phyloP scores from a whole-genome alignment of 176 grass and related monocot species.

The Stipa capillata region DNA sequence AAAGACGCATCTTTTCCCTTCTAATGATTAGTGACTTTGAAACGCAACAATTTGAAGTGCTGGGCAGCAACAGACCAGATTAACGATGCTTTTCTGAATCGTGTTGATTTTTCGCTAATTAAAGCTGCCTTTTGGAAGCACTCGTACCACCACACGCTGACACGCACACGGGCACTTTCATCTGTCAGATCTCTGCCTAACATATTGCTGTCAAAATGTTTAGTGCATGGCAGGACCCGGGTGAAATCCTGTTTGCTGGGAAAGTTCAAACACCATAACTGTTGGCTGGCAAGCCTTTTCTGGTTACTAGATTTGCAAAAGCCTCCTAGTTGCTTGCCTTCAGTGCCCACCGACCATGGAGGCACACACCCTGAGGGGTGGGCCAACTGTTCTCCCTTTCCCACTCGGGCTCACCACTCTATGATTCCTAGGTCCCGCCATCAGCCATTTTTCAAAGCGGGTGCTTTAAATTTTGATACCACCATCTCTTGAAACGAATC shows the following conservation, averaged over 20 bases:
- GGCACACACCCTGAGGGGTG: slow-evolving; percentile 21
- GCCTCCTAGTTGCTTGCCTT: too few relatives aligned
- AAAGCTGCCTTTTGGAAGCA: slow-evolving; percentile 22
- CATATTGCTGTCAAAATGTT: slow-evolving; percentile 19
- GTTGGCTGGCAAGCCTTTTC: slow-evolving; percentile 21
- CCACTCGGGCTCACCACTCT: slow-evolving; percentile 9
- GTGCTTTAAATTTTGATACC: slow-evolving; percentile 1
- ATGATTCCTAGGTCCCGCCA: slow-evolving; percentile 20
- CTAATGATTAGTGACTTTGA: neutral
- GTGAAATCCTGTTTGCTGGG: slow-evolving; percentile 29
- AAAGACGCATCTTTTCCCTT: neutral
- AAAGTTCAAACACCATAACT: slow-evolving; percentile 29
- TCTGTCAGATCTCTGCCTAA: slow-evolving; percentile 11
- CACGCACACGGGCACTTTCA: neutral
- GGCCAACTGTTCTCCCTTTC: slow-evolving; percentile 1
- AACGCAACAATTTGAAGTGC: neutral
- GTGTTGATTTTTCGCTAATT: slow-evolving; percentile 4
- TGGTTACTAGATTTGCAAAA: slow-evolving; percentile 28
- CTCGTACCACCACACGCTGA: neutral
- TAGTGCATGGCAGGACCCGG: neutral
- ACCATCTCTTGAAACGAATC: neutral
- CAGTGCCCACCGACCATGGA: slow-evolving; percentile 21
- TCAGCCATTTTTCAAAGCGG: slow-evolving; percentile 3
- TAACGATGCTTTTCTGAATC: neutral
- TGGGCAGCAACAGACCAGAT: neutral